Conservation (phyloP, 768 basidiomycete species). For the Trametes meyenii region DNA sequence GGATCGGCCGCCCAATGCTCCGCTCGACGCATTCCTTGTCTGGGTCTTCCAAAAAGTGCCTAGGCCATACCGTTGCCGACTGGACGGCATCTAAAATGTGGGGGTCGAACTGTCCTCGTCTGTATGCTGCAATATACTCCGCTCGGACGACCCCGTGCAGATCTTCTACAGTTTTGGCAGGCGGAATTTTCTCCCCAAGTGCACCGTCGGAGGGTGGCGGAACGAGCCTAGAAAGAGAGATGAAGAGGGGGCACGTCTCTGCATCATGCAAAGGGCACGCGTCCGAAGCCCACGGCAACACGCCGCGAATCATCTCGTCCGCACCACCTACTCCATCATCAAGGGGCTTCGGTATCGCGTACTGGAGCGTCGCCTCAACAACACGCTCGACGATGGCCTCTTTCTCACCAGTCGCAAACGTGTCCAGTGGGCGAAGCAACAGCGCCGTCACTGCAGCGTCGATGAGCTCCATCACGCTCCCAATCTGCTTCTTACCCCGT, state of each 20-base stretch:
- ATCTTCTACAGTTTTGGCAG: background rate
- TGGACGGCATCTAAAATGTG: slow-evolving; percentile 60
- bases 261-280: slow-evolving; percentile 65
- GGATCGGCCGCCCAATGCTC: slow-evolving; percentile 63
- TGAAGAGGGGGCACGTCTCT: slow-evolving; percentile 57
- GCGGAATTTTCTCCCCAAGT: slow-evolving; percentile 32
- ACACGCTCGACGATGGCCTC: slow-evolving; percentile 67
- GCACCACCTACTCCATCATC: slow-evolving; percentile 29
- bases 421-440: slow-evolving; percentile 49
- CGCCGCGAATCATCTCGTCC: background rate
- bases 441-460: slow-evolving; percentile 65
- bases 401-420: slow-evolving; percentile 62
- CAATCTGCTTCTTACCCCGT: slow-evolving; percentile 56
- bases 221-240: slow-evolving; percentile 45
- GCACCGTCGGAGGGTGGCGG: slow-evolving; percentile 1
- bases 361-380: slow-evolving; percentile 75
- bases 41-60: slow-evolving; percentile 76
- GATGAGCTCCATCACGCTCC: slow-evolving; percentile 78
- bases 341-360: slow-evolving; percentile 67
- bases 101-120: slow-evolving; percentile 58
- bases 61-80: slow-evolving; percentile 70
- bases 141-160: slow-evolving; percentile 40
- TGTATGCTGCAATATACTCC: slow-evolving; percentile 65
- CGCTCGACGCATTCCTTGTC: slow-evolving; percentile 68
- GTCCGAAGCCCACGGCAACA: slow-evolving; percentile 51